Percentiles rank a stretch among this genome's conserved stretches.
phyloP scores from a whole-genome alignment of 163 green algal genomes.

The Scenedesmus sp. region DNA sequence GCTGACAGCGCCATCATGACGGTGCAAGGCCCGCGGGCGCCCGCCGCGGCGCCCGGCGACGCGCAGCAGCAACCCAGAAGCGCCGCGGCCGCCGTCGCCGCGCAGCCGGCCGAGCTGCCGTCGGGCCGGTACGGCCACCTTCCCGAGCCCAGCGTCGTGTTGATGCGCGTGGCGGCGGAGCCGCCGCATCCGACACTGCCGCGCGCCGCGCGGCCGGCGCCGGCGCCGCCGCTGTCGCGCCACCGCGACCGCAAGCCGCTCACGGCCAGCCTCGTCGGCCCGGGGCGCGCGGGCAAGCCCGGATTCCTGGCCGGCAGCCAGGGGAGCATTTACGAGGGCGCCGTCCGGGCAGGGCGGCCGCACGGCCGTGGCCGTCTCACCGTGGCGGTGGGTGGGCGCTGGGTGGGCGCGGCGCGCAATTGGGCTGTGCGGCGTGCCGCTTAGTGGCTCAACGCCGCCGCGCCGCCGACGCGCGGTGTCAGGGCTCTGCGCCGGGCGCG shows the following conservation, averaged over 20 bases:
- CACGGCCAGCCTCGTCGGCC: constrained; percentile 55
- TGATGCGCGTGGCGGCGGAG: constrained; percentile 36
- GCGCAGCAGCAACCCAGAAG: no score
- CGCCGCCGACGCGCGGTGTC: no score
- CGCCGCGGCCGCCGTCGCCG: no score
- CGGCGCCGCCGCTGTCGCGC: no score
- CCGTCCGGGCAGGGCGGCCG: constrained; percentile 70
- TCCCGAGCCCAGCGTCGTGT: constrained; percentile 40
- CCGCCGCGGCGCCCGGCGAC: no score
- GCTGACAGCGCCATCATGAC: no score
- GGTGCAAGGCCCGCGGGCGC: no score
- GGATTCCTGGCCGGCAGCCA: constrained; percentile 61
- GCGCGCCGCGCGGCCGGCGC: no score
- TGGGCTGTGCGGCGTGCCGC: no score
- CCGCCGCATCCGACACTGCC: constrained; percentile 51
- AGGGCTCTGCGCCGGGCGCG: neutral
- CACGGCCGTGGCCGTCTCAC: constrained; percentile 48
- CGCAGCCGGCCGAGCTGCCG: constrained; percentile 37
- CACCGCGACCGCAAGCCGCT: constrained; percentile 61
- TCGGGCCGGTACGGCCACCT: constrained; percentile 48
- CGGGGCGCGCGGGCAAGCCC: constrained; percentile 67
- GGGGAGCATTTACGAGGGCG: constrained; percentile 62
- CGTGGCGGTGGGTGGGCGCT: no score
- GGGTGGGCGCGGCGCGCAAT: no score
- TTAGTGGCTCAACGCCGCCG: no score